Percentiles rank a stretch among this genome's conserved stretches.
These are phyloP conservation scores for Phytophthora idaei DNA, from an alignment of 352 stramenopile species.

Conservation along the genomic window DNA sequence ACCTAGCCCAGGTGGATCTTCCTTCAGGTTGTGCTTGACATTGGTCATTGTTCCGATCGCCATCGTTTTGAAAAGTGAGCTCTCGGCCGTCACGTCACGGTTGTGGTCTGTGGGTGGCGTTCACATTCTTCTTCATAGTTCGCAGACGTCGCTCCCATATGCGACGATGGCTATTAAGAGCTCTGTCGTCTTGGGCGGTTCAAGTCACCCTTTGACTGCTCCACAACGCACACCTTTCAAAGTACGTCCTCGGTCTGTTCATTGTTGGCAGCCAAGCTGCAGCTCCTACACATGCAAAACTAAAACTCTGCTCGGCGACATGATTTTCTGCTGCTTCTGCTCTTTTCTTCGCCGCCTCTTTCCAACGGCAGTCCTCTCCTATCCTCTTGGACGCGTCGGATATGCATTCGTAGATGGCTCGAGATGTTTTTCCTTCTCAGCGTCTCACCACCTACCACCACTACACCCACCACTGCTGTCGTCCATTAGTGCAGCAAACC, in stretches of 20 bases:
- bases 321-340: not conserved
- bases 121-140: not conserved
- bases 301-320: not conserved
- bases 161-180: no score
- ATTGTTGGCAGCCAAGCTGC: constrained; percentile 11
- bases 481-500: constrained; percentile 28
- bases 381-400: not conserved
- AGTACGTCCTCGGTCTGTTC: constrained; percentile 5
- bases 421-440: not conserved
- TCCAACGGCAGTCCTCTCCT: not conserved
- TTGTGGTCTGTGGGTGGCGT: not conserved
- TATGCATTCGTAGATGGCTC: constrained; percentile 4
- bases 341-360: constrained; percentile 7
- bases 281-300: constrained; percentile 10
- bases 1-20: constrained; percentile 1
- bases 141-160: no score
- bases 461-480: not conserved
- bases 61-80: constrained; percentile 33
- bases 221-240: not conserved
- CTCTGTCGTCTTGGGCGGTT: no score
- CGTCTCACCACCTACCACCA: not conserved
- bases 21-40: constrained; percentile 31
- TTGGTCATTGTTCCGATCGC: constrained; percentile 28
- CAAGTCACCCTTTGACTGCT: no score
- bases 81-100: not conserved